phyloP scores from a whole-genome alignment of 352 stramenopile genomes.

The Plasmopara muralis region DNA sequence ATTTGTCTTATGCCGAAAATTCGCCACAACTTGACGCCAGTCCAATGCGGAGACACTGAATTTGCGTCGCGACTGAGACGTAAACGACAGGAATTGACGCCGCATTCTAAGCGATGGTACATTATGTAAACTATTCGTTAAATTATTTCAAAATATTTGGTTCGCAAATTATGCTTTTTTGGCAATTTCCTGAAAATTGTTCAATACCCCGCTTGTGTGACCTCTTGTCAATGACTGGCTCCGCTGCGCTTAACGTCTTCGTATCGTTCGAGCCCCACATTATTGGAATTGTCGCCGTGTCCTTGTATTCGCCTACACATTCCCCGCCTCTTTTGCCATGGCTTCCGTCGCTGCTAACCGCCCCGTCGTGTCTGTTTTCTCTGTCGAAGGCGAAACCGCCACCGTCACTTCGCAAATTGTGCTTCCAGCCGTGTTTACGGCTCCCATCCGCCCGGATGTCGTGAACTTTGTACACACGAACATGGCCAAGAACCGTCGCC shows the following conservation, averaged over 20 bases:
- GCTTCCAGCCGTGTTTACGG: conserved; percentile 94
- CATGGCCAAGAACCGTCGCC: conserved; percentile 99
- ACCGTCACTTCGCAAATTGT: conserved; percentile 86
- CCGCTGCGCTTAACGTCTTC: neutral
- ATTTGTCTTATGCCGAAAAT: conserved; percentile 36
- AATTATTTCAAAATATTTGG: too few species aligned
- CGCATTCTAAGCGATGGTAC: conserved; percentile 5
- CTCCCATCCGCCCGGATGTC: conserved; percentile 97
- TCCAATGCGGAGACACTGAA: conserved; percentile 12
- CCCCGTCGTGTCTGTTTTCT: conserved; percentile 94
- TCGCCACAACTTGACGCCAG: conserved; percentile 40
- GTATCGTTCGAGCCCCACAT: conserved; percentile 11
- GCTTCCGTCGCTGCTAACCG: conserved; percentile 87
- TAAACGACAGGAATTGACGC: conserved; percentile 9
- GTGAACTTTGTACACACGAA: conserved; percentile 99
- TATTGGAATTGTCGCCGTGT: conserved; percentile 55
- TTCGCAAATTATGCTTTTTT: too few species aligned
- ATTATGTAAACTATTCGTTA: too few species aligned
- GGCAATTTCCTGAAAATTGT: too few species aligned
- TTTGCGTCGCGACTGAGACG: conserved; percentile 6
- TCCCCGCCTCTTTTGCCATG: conserved; percentile 47
- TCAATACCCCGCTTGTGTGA: neutral
- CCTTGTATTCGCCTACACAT: conserved; percentile 46
- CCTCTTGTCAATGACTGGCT: conserved; percentile 14
- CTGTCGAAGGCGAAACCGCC: conserved; percentile 67